Evolutionary conservation across 805 yeast genomes (phyloP).

Genomic region (Yarrowia divulgata): DNA sequence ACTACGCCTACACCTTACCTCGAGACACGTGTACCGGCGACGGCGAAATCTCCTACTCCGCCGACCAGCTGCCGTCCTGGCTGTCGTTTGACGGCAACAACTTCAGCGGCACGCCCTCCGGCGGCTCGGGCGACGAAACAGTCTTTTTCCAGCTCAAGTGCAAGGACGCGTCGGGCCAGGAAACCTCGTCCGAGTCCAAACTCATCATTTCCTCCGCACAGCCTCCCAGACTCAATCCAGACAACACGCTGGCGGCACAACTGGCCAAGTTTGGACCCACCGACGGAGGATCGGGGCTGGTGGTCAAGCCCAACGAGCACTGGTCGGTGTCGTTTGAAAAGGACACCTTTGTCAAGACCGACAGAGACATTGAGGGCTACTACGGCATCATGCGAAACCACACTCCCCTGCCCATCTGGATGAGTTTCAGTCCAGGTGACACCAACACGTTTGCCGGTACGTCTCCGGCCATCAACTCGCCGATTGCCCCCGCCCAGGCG

Average conservation of each 20-base stretch:
- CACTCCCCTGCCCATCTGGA: slow-evolving; percentile 92
- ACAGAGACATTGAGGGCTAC: slow-evolving; percentile 64
- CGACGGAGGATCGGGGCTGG: slow-evolving; percentile 76
- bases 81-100: slow-evolving; percentile 68
- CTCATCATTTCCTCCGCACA: slow-evolving; percentile 66
- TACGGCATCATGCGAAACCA: slow-evolving; percentile 83
- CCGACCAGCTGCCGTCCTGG: slow-evolving; percentile 76
- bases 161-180: slow-evolving; percentile 61
- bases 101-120: slow-evolving; percentile 69
- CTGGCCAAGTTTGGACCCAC: slow-evolving; percentile 73
- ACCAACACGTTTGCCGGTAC: slow-evolving; percentile 76
- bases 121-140: slow-evolving; percentile 52
- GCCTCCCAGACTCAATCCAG: slow-evolving; percentile 60
- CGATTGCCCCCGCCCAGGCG: slow-evolving; percentile 82
- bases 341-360: slow-evolving; percentile 62
- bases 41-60: slow-evolving; percentile 55
- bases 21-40: slow-evolving; percentile 68
- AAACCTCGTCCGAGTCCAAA: slow-evolving; percentile 57
- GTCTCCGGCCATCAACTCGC: slow-evolving; percentile 85
- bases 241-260: slow-evolving; percentile 57
- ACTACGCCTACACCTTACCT: slow-evolving; percentile 71
- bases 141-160: slow-evolving; percentile 67
- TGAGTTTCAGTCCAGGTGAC: slow-evolving; percentile 63
- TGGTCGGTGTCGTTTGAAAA: slow-evolving; percentile 71
- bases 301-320: slow-evolving; percentile 70